Evolutionary conservation across 306 rosid genomes (phyloP), one percentile per base, ranked within the genome.

Genomic region (Vigna unguiculata): DNA sequence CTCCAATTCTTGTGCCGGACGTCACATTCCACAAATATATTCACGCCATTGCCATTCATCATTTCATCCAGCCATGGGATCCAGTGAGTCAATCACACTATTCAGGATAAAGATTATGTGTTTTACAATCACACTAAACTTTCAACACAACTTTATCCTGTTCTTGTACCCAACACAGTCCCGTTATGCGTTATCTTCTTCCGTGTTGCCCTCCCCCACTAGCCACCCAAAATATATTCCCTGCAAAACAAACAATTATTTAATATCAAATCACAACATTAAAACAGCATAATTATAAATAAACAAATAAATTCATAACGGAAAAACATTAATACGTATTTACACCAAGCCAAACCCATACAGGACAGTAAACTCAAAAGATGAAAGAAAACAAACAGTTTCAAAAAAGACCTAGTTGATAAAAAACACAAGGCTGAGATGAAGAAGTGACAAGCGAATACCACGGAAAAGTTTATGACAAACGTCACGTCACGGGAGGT

Each of bases 211-310:
- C 64, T 48, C 34, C 69, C 34, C 21, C 69, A 59, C 64, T 46
- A 6, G 10, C 75, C 64, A 20, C 69, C 74, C 38, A 55, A 22
- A 13, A 1, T 21, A 32, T 43, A 66, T 66, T 60, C 61, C 69
- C 88, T 85, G 88, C 80, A 78, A 82, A 58, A 78, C 65, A 66
- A 75, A 24, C 14, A 77, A 45, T 72, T 58, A 78, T 21, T 66
- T 0, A 45, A 65, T 21, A 80, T 2, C 6, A 30, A 0, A 38
- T 7, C 41, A 17, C 15, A 54, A 9, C n/a, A 36, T 17, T 11
- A 65, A 19, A n/a, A 36, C 48, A 63, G 1, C 16, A 11, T 41
- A 41, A 9, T 10, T 41, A 41, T 9, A 38, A 7, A 38, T 38
- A 34, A n/a, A n/a, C n/a, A n/a, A n/a, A n/a, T 36, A 40, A 8